Conservation (phyloP, 495 filamentous ascomycete genomes). For the Baudoinia panamericana region DNA sequence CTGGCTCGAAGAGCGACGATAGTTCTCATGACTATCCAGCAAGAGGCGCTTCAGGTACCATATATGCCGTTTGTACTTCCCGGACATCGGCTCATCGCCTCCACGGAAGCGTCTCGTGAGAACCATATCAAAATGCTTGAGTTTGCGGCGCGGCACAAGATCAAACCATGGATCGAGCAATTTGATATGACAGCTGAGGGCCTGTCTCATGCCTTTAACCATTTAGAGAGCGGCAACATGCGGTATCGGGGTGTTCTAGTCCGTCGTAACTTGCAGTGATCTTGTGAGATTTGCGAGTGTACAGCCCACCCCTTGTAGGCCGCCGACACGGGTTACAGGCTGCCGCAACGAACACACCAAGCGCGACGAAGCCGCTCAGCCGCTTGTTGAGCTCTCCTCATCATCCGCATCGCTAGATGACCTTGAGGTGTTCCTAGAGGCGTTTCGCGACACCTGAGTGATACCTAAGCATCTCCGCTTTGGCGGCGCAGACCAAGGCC, state of each 20-base stretch:
- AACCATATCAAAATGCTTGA: slow-evolving; percentile 10
- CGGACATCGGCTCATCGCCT: slow-evolving; percentile 4
- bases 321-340: too few relatives aligned
- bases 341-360: too few relatives aligned
- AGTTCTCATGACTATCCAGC: slow-evolving; percentile 10
- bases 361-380: too few relatives aligned
- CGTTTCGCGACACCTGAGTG: too few relatives aligned
- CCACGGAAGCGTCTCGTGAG: slow-evolving; percentile 4
- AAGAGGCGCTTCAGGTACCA: slow-evolving; percentile 1
- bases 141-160: slow-evolving; percentile 1
- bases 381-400: too few relatives aligned
- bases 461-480: too few relatives aligned
- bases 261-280: too few relatives aligned
- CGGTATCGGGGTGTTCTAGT: slow-evolving; percentile 6
- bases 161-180: slow-evolving; percentile 8
- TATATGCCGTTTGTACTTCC: slow-evolving; percentile 7
- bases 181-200: slow-evolving; percentile 2
- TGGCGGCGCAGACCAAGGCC: too few relatives aligned
- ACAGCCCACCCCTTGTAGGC: too few relatives aligned
- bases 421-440: too few relatives aligned
- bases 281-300: too few relatives aligned
- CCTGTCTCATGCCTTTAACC: not conserved
- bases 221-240: slow-evolving; percentile 1
- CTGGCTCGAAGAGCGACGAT: slow-evolving; percentile 2
- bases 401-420: too few relatives aligned